Evolutionary conservation across 2,329 filamentous ascomycete species (phyloP).

Genomic region (Fonsecaea pedrosoi): DNA sequence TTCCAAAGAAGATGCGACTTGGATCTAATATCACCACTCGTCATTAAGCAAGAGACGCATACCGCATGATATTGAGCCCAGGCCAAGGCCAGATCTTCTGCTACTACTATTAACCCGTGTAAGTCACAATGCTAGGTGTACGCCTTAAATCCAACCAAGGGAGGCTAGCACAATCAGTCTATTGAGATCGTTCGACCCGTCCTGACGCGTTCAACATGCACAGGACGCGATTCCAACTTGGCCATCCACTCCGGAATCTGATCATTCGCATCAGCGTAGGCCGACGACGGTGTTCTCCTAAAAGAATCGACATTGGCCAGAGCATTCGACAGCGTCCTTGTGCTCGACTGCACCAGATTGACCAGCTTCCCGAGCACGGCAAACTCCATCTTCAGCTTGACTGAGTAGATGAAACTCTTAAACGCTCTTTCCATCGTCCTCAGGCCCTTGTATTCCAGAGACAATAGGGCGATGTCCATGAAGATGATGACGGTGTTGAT

Average conservation of each 20-base stretch:
- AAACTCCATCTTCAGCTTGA: constrained; percentile 58
- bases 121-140: too few relatives aligned
- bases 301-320: constrained; percentile 12
- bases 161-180: not conserved
- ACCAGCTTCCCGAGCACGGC: constrained; percentile 56
- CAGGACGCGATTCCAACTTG: constrained; percentile 7
- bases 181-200: not conserved
- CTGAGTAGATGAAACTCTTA: constrained; percentile 55
- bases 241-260: constrained; percentile 13
- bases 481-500: constrained; percentile 57
- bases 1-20: too few relatives aligned
- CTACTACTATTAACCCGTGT: too few relatives aligned
- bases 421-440: constrained; percentile 55
- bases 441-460: constrained; percentile 51
- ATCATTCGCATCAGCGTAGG: not conserved
- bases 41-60: too few relatives aligned
- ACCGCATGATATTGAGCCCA: too few relatives aligned
- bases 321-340: constrained; percentile 5
- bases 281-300: not conserved
- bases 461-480: constrained; percentile 54
- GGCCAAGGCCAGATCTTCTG: too few relatives aligned
- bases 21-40: too few relatives aligned
- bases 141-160: too few relatives aligned
- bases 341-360: constrained; percentile 41
- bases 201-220: not conserved